Percentiles rank a stretch among this genome's conserved stretches.
Evolutionary conservation across 768 basidiomycete genomes (phyloP).

Genomic region (Boletus coccyginus): DNA sequence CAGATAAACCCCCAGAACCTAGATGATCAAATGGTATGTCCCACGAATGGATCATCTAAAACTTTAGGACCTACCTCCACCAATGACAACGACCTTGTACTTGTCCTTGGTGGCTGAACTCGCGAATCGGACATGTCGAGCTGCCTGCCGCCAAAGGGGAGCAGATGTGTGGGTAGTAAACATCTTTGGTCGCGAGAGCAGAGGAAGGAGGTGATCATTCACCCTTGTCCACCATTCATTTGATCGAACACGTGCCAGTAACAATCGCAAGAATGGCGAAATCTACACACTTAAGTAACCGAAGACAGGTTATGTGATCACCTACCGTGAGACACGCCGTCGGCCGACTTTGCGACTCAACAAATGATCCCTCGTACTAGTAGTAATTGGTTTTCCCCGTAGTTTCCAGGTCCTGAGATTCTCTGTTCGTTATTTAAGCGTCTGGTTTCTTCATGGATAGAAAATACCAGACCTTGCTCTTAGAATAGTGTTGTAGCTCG

Average conservation of each 20-base stretch:
- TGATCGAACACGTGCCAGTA: conserved; percentile 1
- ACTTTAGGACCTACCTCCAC: conserved; percentile 59
- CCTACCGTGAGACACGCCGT: neutral
- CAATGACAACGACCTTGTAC: conserved; percentile 83
- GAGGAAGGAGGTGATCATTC: neutral
- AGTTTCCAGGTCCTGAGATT: neutral
- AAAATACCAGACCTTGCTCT: conserved; percentile 70
- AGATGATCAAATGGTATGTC: conserved; percentile 8
- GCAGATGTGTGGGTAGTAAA: neutral
- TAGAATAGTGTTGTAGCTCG: conserved; percentile 50
- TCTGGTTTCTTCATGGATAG: conserved; percentile 61
- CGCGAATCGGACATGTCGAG: conserved; percentile 16
- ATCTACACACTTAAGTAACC: neutral
- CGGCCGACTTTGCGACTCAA: neutral
- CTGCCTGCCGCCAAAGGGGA: conserved; percentile 4
- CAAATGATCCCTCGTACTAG: neutral
- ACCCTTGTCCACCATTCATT: neutral
- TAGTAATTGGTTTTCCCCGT: neutral
- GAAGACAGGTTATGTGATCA: neutral
- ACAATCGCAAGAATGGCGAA: conserved; percentile 16
- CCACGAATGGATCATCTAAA: neutral
- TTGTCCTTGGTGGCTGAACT: conserved; percentile 42
- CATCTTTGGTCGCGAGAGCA: conserved; percentile 1
- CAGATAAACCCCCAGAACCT: conserved; percentile 82
- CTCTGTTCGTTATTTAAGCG: conserved; percentile 23